A percentile compares a stretch with the other conserved stretches of the same genome.
These are phyloP conservation scores for Geranomyces michiganensis DNA, from an alignment of 192 early-diverging fungal genomes.

Conservation along the genomic window DNA sequence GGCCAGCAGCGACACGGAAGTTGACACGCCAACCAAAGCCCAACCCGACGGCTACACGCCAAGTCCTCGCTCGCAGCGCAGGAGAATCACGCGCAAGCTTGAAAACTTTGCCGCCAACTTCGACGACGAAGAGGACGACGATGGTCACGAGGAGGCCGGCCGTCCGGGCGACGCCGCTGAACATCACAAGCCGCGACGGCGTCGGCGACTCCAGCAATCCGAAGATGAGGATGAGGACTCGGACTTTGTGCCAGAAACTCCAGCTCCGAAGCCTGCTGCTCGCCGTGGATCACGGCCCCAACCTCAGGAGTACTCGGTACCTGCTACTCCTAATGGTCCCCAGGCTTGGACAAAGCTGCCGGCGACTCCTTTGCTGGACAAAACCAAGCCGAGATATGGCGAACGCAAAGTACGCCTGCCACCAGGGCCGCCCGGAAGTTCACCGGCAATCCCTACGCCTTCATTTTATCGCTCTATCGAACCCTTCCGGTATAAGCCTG, in stretches of 20 bases:
- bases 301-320: background rate
- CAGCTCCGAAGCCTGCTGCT: background rate
- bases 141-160: too few relatives aligned
- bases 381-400: conserved; percentile 7
- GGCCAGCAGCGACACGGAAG: background rate
- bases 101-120: too few relatives aligned
- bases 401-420: background rate
- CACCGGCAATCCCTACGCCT: background rate
- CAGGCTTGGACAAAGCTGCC: conserved; percentile 6
- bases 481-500: background rate
- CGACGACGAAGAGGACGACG: too few relatives aligned
- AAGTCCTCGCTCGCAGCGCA: background rate
- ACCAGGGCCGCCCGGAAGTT: background rate
- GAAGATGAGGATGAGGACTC: conserved; percentile 13
- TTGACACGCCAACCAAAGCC: background rate
- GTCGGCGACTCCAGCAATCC: background rate
- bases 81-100: background rate
- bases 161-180: too few relatives aligned
- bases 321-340: background rate
- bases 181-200: background rate
- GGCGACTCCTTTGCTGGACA: background rate
- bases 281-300: background rate
- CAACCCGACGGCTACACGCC: background rate
- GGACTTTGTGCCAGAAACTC: conserved; percentile 4
- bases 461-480: background rate